A percentile compares a stretch with the other conserved stretches of the same genome.
These are phyloP conservation scores for Colletotrichum viniferum DNA, from an alignment of 2,329 filamentous ascomycete genomes.

Conservation along the genomic window DNA sequence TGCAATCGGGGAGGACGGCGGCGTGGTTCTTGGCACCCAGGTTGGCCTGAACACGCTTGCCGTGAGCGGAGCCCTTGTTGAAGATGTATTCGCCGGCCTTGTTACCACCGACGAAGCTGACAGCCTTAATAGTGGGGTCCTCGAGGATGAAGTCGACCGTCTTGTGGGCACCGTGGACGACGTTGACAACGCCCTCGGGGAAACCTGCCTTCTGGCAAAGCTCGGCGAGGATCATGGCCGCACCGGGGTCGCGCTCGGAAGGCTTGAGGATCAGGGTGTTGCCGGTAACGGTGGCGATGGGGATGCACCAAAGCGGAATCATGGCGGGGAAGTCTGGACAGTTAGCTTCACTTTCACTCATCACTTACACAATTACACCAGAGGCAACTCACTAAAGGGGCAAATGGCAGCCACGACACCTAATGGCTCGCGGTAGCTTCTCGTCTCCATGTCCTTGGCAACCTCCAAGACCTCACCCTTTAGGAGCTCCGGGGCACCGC, in stretches of 20 bases:
- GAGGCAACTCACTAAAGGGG: constrained; percentile 72
- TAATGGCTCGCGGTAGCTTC: constrained; percentile 80
- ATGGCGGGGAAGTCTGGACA: constrained; percentile 83
- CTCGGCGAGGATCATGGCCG: constrained; percentile 84
- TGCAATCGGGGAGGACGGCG: constrained; percentile 82
- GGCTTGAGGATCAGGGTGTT: constrained; percentile 88
- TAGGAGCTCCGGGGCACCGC: constrained; percentile 79
- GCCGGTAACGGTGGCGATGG: constrained; percentile 81
- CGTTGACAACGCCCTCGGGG: constrained; percentile 80
- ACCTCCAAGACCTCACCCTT: constrained; percentile 86
- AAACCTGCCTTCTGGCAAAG: constrained; percentile 81
- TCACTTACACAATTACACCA: background rate
- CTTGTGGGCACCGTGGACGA: constrained; percentile 80
- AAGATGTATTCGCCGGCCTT: constrained; percentile 91
- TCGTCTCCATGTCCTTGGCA: constrained; percentile 88
- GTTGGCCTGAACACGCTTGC: constrained; percentile 89
- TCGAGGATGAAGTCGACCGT: constrained; percentile 89
- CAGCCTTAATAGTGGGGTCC: constrained; percentile 82
- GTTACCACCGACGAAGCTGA: constrained; percentile 87
- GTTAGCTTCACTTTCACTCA: background rate
- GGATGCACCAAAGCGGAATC: constrained; percentile 92
- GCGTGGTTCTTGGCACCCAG: constrained; percentile 90
- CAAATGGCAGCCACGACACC: constrained; percentile 85
- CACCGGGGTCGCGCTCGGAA: constrained; percentile 83
- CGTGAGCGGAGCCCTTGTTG: constrained; percentile 77